Conservation (phyloP, 1,284 basidiomycete genomes). For the Cutaneotrichosporon sp. region DNA sequence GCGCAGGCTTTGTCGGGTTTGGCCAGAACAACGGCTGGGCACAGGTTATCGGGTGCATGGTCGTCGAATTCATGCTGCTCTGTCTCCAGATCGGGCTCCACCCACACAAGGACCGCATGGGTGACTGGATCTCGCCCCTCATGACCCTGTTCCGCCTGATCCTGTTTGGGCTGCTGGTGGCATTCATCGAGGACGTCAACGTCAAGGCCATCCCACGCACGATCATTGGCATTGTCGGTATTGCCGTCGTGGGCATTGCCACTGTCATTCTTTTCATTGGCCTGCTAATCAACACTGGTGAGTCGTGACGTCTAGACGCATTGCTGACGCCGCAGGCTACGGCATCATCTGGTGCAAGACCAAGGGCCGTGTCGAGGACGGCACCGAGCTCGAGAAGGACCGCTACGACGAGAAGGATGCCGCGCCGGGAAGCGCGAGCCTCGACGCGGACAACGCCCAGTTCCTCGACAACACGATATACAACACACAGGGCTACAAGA, state of each 20-base stretch:
- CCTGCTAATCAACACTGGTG: slow-evolving; percentile 69
- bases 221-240: slow-evolving; percentile 45
- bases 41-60: slow-evolving; percentile 65
- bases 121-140: slow-evolving; percentile 43
- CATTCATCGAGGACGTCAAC: slow-evolving; percentile 41
- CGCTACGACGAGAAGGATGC: slow-evolving; percentile 3
- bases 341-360: slow-evolving; percentile 42
- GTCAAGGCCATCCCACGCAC: slow-evolving; percentile 41
- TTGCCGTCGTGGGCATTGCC: slow-evolving; percentile 45
- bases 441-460: neutral
- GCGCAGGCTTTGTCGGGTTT: slow-evolving; percentile 68
- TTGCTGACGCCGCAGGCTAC: slow-evolving; percentile 24
- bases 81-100: slow-evolving; percentile 54
- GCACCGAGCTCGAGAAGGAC: slow-evolving; percentile 35
- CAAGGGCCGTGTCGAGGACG: slow-evolving; percentile 43
- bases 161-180: slow-evolving; percentile 44
- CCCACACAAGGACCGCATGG: slow-evolving; percentile 47
- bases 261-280: slow-evolving; percentile 63
- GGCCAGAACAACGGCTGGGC: slow-evolving; percentile 60
- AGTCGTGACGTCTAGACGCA: slow-evolving; percentile 48
- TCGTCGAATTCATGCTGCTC: slow-evolving; percentile 63
- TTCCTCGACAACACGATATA: neutral
- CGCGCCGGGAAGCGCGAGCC: neutral
- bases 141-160: slow-evolving; percentile 39
- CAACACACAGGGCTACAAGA: neutral